Conservation (phyloP, 2,329 filamentous ascomycete species). For the Hypoxylon rubiginosum region DNA sequence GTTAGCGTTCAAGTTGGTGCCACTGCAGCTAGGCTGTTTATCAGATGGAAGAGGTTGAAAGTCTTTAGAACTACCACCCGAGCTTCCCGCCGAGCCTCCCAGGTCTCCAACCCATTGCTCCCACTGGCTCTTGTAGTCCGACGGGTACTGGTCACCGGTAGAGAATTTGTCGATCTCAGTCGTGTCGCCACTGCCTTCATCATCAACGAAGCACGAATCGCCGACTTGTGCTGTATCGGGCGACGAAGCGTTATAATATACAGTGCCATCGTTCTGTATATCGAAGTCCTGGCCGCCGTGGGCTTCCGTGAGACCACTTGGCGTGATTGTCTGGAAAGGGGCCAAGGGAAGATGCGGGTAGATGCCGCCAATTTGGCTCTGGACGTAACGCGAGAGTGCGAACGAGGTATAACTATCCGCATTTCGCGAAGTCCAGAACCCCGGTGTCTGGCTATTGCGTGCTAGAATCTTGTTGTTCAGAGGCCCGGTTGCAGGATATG, state of each 20-base stretch:
- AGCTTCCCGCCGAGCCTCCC: not conserved
- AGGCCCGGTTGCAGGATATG: constrained; percentile 6
- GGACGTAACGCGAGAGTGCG: constrained; percentile 14
- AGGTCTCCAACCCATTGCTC: not conserved
- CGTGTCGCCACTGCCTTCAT: not conserved
- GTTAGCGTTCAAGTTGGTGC: constrained; percentile 6
- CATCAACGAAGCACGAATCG: not conserved
- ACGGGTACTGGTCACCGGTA: constrained; percentile 1
- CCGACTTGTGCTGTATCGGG: not conserved
- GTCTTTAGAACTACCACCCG: not conserved
- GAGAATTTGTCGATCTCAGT: constrained; percentile 8
- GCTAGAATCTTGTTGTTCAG: constrained; percentile 8
- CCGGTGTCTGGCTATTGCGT: not conserved
- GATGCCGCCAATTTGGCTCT: constrained; percentile 10
- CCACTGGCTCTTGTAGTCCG: constrained; percentile 2
- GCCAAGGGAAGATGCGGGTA: constrained; percentile 19
- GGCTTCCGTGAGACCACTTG: not conserved
- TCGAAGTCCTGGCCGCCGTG: not conserved
- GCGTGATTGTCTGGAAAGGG: not conserved
- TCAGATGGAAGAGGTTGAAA: constrained; percentile 3
- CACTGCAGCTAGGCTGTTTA: constrained; percentile 11
- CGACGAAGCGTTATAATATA: not conserved
- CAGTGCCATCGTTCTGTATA: constrained; percentile 1
- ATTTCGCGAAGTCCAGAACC: constrained; percentile 14
- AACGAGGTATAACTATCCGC: constrained; percentile 10